Conservation (phyloP, 306 rosid genomes). For the Abrus pulchellus region DNA sequence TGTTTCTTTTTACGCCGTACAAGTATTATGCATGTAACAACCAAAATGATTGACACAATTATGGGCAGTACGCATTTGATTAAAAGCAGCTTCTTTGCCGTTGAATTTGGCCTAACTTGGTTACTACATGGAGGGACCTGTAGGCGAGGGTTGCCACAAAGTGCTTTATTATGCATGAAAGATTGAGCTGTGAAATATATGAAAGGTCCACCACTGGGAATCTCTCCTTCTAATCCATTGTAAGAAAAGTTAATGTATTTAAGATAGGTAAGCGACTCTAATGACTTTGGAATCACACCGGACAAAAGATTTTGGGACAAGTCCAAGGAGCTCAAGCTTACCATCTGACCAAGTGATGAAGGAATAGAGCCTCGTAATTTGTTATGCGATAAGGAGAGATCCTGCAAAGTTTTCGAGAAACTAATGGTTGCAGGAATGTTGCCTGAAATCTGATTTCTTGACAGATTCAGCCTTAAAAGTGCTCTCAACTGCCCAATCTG, state of each 20-base stretch:
- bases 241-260: slow-evolving; percentile 38
- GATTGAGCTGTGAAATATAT: slow-evolving; percentile 39
- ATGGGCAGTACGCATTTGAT: slow-evolving; percentile 35
- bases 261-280: slow-evolving; percentile 22
- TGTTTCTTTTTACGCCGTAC: neutral
- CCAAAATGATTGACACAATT: slow-evolving; percentile 18
- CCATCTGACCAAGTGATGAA: slow-evolving; percentile 39
- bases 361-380: slow-evolving; percentile 51
- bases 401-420: slow-evolving; percentile 27
- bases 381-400: slow-evolving; percentile 45
- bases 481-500: slow-evolving; percentile 37
- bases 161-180: slow-evolving; percentile 49
- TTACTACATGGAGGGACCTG: slow-evolving; percentile 43
- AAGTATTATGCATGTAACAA: neutral
- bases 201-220: slow-evolving; percentile 50
- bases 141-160: slow-evolving; percentile 45
- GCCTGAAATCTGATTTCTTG: slow-evolving; percentile 43
- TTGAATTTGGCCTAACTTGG: neutral
- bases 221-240: slow-evolving; percentile 54
- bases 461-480: slow-evolving; percentile 21
- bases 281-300: slow-evolving; percentile 47
- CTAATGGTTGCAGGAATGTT: slow-evolving; percentile 41
- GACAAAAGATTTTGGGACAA: slow-evolving; percentile 42
- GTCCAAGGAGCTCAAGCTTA: slow-evolving; percentile 43
- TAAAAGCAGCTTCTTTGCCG: neutral